Evolutionary conservation across 2,329 filamentous ascomycete genomes (phyloP), one percentile per base, ranked within the genome.

Genomic region (Spiromastix sp.): DNA sequence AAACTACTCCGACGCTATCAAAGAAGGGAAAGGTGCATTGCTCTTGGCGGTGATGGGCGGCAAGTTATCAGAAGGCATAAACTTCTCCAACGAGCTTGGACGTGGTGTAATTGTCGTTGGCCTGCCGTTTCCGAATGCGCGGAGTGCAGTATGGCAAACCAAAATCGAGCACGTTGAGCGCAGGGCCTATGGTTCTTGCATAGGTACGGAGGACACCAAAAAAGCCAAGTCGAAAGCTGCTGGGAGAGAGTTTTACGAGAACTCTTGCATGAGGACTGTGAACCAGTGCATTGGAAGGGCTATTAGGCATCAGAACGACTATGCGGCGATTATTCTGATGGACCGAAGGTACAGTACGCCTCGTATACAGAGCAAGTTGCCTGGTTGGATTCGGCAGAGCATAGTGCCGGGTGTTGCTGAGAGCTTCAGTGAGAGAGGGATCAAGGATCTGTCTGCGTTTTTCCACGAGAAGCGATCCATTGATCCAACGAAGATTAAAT

Each of bases 41-140:
- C 71, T 98, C 0, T 72, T 98, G 17, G 87, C 85, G 36, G 87
- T 98, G 3, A 81, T 98, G 2, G 89, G 89, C 36, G 91, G 91
- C 10, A 93, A 89, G 47, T 80, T 98, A 63, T 93, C 85, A 39
- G 91, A 98, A 61, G 91, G 91, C 45, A 98, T 98, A 64, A 98
- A 98, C 61, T 98, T 98, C 63, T 89, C 85, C 1, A 87, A 98
- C 60, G 70, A 72, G 3, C 75, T 98, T 0, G 91, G 91, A 1
- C 79, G 91, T 17, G 89, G 84, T 36, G 86, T 98, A 6, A 67
- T 93, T 10, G 81, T 96, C n/a, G 75, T 96, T 10, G 91, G 91
- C 0, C 65, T 98, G 3, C 91, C 91, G 0, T 98, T 93, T 48
- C 86, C 91, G 0, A 98, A 96, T 48, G 78, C 86, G 35, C 76